Base-by-base conservation (phyloP, 139 green algal genomes). In the Chlorella sorokiniana region DNA sequence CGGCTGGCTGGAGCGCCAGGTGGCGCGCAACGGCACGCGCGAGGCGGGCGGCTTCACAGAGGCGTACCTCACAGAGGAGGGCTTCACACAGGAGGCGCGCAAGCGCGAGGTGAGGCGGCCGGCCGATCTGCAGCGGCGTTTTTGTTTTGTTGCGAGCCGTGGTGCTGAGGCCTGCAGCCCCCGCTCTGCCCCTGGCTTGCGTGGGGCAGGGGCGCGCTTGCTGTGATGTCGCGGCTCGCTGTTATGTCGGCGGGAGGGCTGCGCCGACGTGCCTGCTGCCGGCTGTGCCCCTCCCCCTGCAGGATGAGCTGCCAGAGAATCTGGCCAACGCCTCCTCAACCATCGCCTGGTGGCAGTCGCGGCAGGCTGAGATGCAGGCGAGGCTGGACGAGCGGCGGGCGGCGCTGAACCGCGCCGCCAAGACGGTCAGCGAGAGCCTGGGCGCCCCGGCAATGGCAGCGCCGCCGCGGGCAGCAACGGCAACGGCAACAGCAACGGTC, bases 271-370 rank as follows among this genome's bases (percentile, higher is more conserved):
- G 59, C 59, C n/a, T 67, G 23, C 59, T 22, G n/a, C 27, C 25
- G 59, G 22, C 59, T 44, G 11, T 29, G 31, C 14, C 14, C 65
- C 14, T 52, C 14, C 37, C 48, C 16, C 14, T 25, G 27, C 67
- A 61, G 67, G 31, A 78, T 35, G 48, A 77, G 38, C 41, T 85
- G 40, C 84, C 86, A 0, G 42, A 42, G 23, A 44, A 38, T 1
- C 70, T 80, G 35, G 52, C 78, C 44, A 74, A 91, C 29, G 79
- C 87, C 41, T 84, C 69, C 51, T 76, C 76, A 69, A 97, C 94
- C 42, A 92, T 97, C 54, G 86, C 87, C 10, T 97, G 94, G 94
- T 97, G 93, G 93, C 83, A 92, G 79, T 64, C 80, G 25, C 88
- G 93, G 27, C 90, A 97, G 87, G 83, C 61, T 1, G 70, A 67